Evolutionary conservation across 495 filamentous ascomycete species (phyloP), one percentile per base, ranked within the genome.

Genomic region (Tuber microsphaerosporum): DNA sequence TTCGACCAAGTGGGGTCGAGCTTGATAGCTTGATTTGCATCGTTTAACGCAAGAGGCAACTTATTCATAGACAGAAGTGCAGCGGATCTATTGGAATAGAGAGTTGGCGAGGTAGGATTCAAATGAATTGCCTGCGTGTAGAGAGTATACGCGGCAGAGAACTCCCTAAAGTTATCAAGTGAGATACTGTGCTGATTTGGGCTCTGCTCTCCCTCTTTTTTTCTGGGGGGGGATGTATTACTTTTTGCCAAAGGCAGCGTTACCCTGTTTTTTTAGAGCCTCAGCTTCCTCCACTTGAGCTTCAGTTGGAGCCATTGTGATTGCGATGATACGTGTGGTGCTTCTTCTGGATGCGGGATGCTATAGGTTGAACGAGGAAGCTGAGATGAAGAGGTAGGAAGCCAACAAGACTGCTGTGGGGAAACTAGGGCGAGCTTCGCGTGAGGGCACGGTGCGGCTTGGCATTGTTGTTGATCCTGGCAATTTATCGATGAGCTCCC

Each of bases 51-150:
- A 2, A 77, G 75, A 1, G 45, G 45, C 19, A 79, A 72, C 45
- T 81, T 82, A 16, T 81, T 79, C 72, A 82, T 76, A 4, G 80
- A 76, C 69, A 82, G 48, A 12, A 82, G 65, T 14, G 80, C 69
- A 12, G 80, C 81, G 12, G 77, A 75, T 41, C 81, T 77, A 51
- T 82, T 82, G 1, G 81, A 82, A 65, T 82, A 81, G 48, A 82
- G 80, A 16, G 76, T 71, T 9, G 77, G 74, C 2, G 80, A 77
- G 8, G 70, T 42, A 20, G 81, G 80, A 56, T 76, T 82, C 31
- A 82, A 73, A 12, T 74, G 46, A 71, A 82, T 81, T 0, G 81
- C 80, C 22, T 79, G 45, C 12, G 81, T 82, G 31, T 82, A 82
- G 71, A 69, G 46, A 16, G 72, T 51, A 44, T 82, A 72, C n/a